phyloP scores from a whole-genome alignment of 164 flowering plant species.

The Stephania yunnanensis region DNA sequence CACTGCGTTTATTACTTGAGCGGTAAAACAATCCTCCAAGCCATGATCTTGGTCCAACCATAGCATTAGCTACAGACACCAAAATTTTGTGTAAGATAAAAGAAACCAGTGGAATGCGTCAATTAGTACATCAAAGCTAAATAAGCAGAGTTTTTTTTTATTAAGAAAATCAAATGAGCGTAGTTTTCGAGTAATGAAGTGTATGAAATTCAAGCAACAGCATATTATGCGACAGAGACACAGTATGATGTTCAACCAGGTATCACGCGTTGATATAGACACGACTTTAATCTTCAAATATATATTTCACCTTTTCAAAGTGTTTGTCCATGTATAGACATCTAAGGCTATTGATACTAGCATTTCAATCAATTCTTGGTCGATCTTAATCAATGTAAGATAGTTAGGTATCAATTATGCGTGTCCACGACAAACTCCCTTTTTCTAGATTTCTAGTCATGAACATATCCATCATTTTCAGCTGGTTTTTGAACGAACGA shows the following conservation, averaged over 20 bases:
- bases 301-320: not conserved
- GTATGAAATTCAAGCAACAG: no score
- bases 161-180: no score
- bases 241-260: not conserved
- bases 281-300: not conserved
- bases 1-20: constrained; percentile 39
- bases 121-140: not conserved
- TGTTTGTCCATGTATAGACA: not conserved
- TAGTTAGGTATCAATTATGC: not conserved
- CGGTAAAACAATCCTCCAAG: constrained; percentile 67
- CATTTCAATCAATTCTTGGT: not conserved
- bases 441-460: not conserved
- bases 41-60: constrained; percentile 96
- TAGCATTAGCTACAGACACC: constrained; percentile 82
- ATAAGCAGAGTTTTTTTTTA: no score
- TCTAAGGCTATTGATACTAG: not conserved
- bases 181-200: no score
- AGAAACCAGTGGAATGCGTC: not conserved
- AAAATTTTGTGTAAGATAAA: constrained; percentile 16
- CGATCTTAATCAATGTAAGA: not conserved
- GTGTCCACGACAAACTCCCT: not conserved
- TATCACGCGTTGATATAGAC: not conserved
- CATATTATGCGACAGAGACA: not conserved
- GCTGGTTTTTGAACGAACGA: not conserved
- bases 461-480: not conserved